Evolutionary conservation across 768 basidiomycete species (phyloP).

Genomic region (Coprinopsis marcescibilis): DNA sequence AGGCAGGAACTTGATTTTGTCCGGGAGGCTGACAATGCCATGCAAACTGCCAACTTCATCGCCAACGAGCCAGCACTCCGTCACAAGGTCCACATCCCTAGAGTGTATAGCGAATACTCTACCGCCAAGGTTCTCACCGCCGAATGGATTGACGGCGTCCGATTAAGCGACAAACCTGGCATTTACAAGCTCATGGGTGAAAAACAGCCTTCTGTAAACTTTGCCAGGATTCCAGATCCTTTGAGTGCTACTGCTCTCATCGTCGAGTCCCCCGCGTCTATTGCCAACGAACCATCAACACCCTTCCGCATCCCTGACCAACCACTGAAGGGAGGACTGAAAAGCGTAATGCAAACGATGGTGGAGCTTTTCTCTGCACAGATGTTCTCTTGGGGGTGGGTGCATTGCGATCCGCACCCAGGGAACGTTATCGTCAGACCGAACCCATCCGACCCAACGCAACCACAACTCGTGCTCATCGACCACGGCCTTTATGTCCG

Average conservation of each 20-base stretch:
- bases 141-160: conserved; percentile 80
- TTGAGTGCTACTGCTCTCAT: conserved; percentile 7
- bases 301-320: conserved; percentile 22
- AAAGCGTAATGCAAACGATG: conserved; percentile 76
- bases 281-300: conserved; percentile 8
- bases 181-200: conserved; percentile 58
- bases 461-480: conserved; percentile 71
- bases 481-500: conserved; percentile 90
- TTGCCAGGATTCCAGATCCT: neutral
- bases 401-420: conserved; percentile 74
- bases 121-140: conserved; percentile 78
- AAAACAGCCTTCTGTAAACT: conserved; percentile 11
- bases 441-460: conserved; percentile 36
- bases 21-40: conserved; percentile 74
- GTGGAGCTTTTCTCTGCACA: conserved; percentile 83
- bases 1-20: conserved; percentile 79
- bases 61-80: conserved; percentile 64
- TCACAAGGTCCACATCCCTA: conserved; percentile 73
- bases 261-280: conserved; percentile 6
- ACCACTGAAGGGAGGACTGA: conserved; percentile 54
- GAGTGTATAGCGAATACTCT: conserved; percentile 63
- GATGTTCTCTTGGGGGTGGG: conserved; percentile 91
- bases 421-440: conserved; percentile 76
- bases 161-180: conserved; percentile 57
- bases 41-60: conserved; percentile 61